Base-by-base conservation (phyloP, 768 basidiomycete genomes). In the Leccinum incarnatum region DNA sequence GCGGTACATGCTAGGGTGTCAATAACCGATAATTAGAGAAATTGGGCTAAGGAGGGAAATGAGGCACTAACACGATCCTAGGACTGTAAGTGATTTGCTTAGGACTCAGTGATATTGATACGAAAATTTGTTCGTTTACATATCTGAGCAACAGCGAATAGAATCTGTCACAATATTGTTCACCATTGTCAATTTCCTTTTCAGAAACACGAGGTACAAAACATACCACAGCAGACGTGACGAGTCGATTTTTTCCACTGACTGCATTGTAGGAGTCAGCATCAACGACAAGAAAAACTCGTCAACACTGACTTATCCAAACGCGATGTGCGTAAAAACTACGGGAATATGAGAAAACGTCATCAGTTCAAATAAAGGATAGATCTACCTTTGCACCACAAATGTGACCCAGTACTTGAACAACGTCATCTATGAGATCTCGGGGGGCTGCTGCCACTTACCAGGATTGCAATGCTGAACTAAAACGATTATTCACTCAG, bases 251-350 rank as follows among this genome's bases (percentile, higher is more conserved):
- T 32, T 8, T 25, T 47, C 53, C 62, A 9, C 66, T 68, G 27
- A 70, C 68, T 69, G 46, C n/a, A 51, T 29, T 17, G 7, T 11
- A 27, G n/a, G 30, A n/a, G 5, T 62, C 29, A 34, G n/a, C 1
- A 47, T 4, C 0, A 14, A 50, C 8, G 10, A 45, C 1, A 19
- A 37, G 19, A 21, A 0, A n/a, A 25, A 17, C 4, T 2, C 12
- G 15, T 3, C 30, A 7, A 4, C 14, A 52, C 67, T 46, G 47
- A 69, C 67, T 69, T 61, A 69, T 68, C 66, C 66, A 70, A 12
- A 70, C 62, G 34, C 66, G 67, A 34, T 69, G 69, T n/a, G 58
- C 56, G 25, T 70, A 70, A 40, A 69, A 69, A 56, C 69, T 70
- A 46, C 36, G 8, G 21, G 7, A 2, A 0, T 1, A 15, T 65